Base-by-base conservation (phyloP, 176 grass and related monocot genomes). In the Eragrostis curvula region DNA sequence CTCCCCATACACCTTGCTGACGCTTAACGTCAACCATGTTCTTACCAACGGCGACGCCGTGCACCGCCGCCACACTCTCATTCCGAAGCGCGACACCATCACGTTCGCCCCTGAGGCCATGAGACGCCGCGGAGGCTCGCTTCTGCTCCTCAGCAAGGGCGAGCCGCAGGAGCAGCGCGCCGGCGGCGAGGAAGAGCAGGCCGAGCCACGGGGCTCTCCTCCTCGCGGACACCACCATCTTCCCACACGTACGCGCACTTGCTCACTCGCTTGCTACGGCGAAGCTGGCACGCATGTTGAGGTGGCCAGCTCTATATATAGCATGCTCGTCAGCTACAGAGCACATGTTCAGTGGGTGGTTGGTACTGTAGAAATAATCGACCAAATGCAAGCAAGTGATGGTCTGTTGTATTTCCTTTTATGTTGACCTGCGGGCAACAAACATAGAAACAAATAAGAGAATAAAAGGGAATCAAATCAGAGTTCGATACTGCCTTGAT, bases 171-270 rank as follows among this genome's bases (percentile, higher is more conserved):
- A 78, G 74, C 65, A 78, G 3, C 28, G 10, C 52, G 1, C 28
- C 52, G 14, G 53, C 41, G 16, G 28, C 51, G 65, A 85, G 74
- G 74, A 78, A 71, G 27, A 70, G 21, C 51, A 85, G 20, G 20
- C 64, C 21, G 3, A 77, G 20, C 28, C 52, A 70, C 4, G 73
- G 73, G 23, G 64, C 27, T 30, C 52, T 61, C 51, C 63, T 77
- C 62, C 48, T 21, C 48, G 27, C 32, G 13, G n/a, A 66, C 48
- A 16, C 27, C 10, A 6, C 3, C 68, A 72, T 75, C 36, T 68
- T 42, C 52, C 52, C 81, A 17, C 21, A 17, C 28, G 43, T 29
- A 8, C 44, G 13, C 15, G 25, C 43, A 39, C 66, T 17, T 16
- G 9, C 50, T 24, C 21, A 23, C 48, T 67, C 25, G 21, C 23